Conservation (phyloP, 2,329 filamentous ascomycete species). For the Thielaviopsis ethacetica region DNA sequence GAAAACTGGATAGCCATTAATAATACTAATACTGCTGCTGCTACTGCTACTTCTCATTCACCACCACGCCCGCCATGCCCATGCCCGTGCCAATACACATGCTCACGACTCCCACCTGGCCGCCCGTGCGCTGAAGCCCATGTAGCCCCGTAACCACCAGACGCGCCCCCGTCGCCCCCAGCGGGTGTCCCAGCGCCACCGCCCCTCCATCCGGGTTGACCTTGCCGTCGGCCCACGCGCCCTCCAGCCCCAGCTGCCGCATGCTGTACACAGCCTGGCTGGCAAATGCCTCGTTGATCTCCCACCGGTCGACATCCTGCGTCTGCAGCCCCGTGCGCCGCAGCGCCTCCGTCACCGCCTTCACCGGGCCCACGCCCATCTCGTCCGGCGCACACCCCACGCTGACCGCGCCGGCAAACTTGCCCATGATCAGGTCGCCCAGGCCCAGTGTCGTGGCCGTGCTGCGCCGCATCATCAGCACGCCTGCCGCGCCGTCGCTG, state of each 20-base stretch:
- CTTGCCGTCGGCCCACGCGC: conserved; percentile 25
- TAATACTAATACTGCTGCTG: too few species aligned
- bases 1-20: too few species aligned
- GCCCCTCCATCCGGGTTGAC: conserved; percentile 89
- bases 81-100: conserved; percentile 84
- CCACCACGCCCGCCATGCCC: conserved; percentile 55
- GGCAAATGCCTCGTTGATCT: conserved; percentile 76
- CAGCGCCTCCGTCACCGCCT: conserved; percentile 76
- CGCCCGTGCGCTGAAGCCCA: conserved; percentile 51
- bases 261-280: conserved; percentile 55
- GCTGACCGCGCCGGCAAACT: conserved; percentile 62
- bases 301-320: conserved; percentile 68
- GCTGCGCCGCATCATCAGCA: conserved; percentile 69
- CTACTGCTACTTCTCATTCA: conserved; percentile 33
- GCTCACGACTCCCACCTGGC: conserved; percentile 69
- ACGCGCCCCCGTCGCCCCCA: conserved; percentile 74
- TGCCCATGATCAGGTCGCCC: conserved; percentile 53
- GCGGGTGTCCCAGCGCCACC: conserved; percentile 82
- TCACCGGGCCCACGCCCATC: conserved; percentile 81
- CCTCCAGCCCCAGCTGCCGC: conserved; percentile 49
- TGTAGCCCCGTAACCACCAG: conserved; percentile 56
- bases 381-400: conserved; percentile 74
- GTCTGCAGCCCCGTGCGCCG: conserved; percentile 46
- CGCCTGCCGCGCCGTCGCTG: conserved; percentile 72
- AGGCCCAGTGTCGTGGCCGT: conserved; percentile 54